Conservation (phyloP, 169 alveolate species). For the Eimeria necatrix region DNA sequence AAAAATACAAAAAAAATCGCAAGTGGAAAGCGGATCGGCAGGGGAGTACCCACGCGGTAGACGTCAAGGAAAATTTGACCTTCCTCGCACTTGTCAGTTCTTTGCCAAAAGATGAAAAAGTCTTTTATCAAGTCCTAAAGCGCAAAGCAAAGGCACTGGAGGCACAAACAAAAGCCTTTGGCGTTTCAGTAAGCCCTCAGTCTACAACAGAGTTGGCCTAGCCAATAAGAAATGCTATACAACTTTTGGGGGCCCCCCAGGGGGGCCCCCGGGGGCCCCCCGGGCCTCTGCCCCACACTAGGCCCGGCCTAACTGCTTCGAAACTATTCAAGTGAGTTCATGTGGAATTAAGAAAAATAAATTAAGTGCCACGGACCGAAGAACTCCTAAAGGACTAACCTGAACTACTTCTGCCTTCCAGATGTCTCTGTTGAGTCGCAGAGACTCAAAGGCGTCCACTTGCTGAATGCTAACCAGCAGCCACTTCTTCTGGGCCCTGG, state of each 20-base stretch:
- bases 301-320: too few species aligned
- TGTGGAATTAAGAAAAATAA: too few species aligned
- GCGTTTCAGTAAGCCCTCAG: conserved; percentile 51
- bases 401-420: conserved; percentile 79
- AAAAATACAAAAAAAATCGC: neutral
- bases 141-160: neutral
- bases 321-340: too few species aligned
- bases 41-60: conserved; percentile 49
- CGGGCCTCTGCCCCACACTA: too few species aligned
- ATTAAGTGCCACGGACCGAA: too few species aligned
- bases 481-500: conserved; percentile 64
- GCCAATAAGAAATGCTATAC: too few species aligned
- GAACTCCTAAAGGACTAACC: neutral
- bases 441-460: conserved; percentile 78
- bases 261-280: too few species aligned
- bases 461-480: conserved; percentile 80
- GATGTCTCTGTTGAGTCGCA: conserved; percentile 75
- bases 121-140: conserved; percentile 74
- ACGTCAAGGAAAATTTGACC: conserved; percentile 77
- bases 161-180: conserved; percentile 52
- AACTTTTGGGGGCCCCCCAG: too few species aligned
- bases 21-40: neutral
- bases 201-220: too few species aligned
- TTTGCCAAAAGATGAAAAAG: conserved; percentile 78
- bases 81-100: conserved; percentile 60